Evolutionary conservation across 345 rosid genomes (phyloP), one percentile per base, ranked within the genome.

Genomic region (Melaleuca alternifolia): DNA sequence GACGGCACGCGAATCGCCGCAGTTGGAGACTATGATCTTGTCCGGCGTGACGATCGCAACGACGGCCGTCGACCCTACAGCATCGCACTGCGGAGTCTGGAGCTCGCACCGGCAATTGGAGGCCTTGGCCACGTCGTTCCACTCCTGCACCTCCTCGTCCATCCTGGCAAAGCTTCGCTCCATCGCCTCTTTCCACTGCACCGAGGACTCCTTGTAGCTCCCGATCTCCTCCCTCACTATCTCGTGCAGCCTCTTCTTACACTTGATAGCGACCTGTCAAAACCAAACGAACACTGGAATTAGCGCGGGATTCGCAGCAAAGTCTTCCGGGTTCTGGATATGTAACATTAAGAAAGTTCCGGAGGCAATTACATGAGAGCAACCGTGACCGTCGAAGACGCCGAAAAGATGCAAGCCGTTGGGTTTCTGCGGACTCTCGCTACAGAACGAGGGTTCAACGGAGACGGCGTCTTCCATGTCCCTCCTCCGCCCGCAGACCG

Each of bases 381-480:
- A 97, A 71, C 99, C 99, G 88, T 97, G 99, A 52, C 99, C 99
- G 81, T 97, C 99, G 51, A 93, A 97, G 3, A 97, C 96, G 37
- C 97, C 99, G 85, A 90, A 97, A 83, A 95, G 94, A 82, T 95
- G 95, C 56, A 89, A 75, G 9, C 83, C 88, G 24, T 86, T 41
- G 2, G 76, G 86, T 76, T 54, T 28, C 33, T 75, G 21, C 8
- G n/a, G 33, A 62, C 65, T 85, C 30, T 71, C 54, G 15, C 54
- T 53, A 56, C 89, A 86, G 41, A 96, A 89, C 6, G 89, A 89
- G 7, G 95, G 89, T 41, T 90, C 94, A 15, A 94, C 85, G 1
- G 98, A 93, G 3, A 97, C 97, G 6, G 99, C 94, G 84, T 97
- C 99, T 90, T 97, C 99, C 99, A 97, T 97, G 52, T 96, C 99